Evolutionary conservation across 2,329 filamentous ascomycete genomes (phyloP), one percentile per base, ranked within the genome.

Genomic region (Penicillium sp.): DNA sequence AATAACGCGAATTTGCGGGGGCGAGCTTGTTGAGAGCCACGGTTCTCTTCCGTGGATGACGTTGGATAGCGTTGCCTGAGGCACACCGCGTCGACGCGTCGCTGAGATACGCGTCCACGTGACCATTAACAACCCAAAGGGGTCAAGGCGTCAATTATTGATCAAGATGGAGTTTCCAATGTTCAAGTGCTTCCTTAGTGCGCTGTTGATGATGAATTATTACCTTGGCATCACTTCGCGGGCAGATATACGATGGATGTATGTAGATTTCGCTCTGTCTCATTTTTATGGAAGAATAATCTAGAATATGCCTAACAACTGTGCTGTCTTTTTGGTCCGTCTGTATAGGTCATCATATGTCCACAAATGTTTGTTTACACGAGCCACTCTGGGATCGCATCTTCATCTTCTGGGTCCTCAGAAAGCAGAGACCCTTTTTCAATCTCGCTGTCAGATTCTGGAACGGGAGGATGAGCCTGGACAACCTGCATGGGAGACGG

Each of bases 371-470:
- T 10, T 16, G 9, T n/a, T 51, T 35, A 78, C 62, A 82, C 72
- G 50, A 88, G 70, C 86, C 86, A 88, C 44, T 88, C 85, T 3
- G 86, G 86, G 62, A 88, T 85, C 2, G 85, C 85, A 69, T 88
- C 85, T 51, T 87, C 84, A 64, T 88, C 86, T 35, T 88, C 86
- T 0, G 86, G 85, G 65, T 88, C 86, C 65, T 88, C 82, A 1
- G 85, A 84, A 7, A 85, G 72, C 49, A 87, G 68, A 5, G 83
- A 86, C 0, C 78, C 81, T 41, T 75, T 71, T 39, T 85, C 81
- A 18, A 74, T 71, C 50, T 77, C 71, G 44, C 66, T 73, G 56
- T 69, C 72, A 24, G 69, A 69, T 41, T 71, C 69, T 33, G 66
- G 63, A 16, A 50, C 36, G 22, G 44, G 43, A 14, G 54, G 43